Percentiles rank a stretch among this genome's conserved stretches.
Conservation (phyloP, 2,329 filamentous ascomycete genomes). For the Diplodia scrobiculata region DNA sequence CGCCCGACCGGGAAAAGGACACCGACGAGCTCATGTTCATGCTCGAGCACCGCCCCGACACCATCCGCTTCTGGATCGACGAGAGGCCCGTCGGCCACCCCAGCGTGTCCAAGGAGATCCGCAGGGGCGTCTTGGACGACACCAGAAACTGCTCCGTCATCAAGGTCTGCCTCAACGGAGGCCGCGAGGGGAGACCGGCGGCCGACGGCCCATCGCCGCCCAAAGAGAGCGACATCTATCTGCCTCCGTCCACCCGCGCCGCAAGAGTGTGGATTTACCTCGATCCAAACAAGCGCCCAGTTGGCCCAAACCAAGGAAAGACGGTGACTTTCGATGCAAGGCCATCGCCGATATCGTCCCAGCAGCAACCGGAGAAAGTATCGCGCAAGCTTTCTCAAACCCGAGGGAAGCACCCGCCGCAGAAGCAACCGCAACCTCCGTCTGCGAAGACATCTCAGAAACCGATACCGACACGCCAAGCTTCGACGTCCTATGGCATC, state of each 20-base stretch:
- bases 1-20: not conserved
- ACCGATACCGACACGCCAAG: not conserved
- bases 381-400: not conserved
- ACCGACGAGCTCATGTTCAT: slow-evolving; percentile 19
- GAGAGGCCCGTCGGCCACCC: slow-evolving; percentile 15
- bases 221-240: slow-evolving; percentile 9
- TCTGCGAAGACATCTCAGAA: not conserved
- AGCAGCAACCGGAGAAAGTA: not conserved
- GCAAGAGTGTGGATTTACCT: slow-evolving; percentile 21
- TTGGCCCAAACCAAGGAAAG: not conserved
- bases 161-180: slow-evolving; percentile 6
- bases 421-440: not conserved
- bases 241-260: not conserved
- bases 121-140: slow-evolving; percentile 3
- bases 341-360: not conserved
- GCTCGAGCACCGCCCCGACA: not conserved
- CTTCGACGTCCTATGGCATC: not conserved
- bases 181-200: not conserved
- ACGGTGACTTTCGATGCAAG: not conserved
- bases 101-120: not conserved
- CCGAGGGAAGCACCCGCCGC: not conserved
- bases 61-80: slow-evolving; percentile 22
- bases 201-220: not conserved
- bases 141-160: slow-evolving; percentile 4
- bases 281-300: not conserved